These are phyloP conservation scores for Pisolithus marmoratus DNA, from an alignment of 768 basidiomycete species.

Conservation along the genomic window DNA sequence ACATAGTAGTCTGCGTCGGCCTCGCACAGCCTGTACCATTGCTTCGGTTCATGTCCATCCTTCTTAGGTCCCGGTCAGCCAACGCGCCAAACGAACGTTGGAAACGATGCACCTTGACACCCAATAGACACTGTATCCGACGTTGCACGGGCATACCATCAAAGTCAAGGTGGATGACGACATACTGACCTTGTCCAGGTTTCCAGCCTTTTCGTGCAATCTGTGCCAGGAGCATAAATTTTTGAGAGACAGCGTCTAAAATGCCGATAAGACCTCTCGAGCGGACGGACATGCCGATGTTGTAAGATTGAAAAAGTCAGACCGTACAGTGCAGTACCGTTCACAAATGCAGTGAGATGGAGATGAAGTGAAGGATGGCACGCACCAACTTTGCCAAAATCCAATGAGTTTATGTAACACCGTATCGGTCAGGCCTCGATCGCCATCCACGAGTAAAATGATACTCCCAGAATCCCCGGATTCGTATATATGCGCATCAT, in stretches of 20 bases:
- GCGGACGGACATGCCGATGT: slow-evolving; percentile 65
- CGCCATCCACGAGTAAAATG: slow-evolving; percentile 78
- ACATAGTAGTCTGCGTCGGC: slow-evolving; percentile 82
- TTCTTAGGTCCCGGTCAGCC: not conserved
- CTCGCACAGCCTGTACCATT: slow-evolving; percentile 91
- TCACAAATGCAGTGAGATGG: not conserved
- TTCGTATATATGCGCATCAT: slow-evolving; percentile 87
- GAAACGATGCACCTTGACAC: slow-evolving; percentile 66
- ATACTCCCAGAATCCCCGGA: slow-evolving; percentile 89
- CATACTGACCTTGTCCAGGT: slow-evolving; percentile 53
- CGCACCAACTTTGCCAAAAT: slow-evolving; percentile 83
- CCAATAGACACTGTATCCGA: slow-evolving; percentile 78
- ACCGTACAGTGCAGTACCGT: slow-evolving; percentile 5
- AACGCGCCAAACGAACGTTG: not conserved
- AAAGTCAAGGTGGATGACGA: slow-evolving; percentile 81
- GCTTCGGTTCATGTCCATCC: slow-evolving; percentile 45
- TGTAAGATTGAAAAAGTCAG: slow-evolving; percentile 32
- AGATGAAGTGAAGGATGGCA: too few species aligned
- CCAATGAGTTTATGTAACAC: slow-evolving; percentile 76
- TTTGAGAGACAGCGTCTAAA: slow-evolving; percentile 94
- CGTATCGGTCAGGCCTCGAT: slow-evolving; percentile 61
- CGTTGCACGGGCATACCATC: slow-evolving; percentile 76
- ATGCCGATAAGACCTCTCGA: slow-evolving; percentile 80
- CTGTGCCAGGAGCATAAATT: slow-evolving; percentile 85
- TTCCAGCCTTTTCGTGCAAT: slow-evolving; percentile 56